Base-by-base conservation (phyloP, 2,329 filamentous ascomycete species). In the Chlorencoelia australis region DNA sequence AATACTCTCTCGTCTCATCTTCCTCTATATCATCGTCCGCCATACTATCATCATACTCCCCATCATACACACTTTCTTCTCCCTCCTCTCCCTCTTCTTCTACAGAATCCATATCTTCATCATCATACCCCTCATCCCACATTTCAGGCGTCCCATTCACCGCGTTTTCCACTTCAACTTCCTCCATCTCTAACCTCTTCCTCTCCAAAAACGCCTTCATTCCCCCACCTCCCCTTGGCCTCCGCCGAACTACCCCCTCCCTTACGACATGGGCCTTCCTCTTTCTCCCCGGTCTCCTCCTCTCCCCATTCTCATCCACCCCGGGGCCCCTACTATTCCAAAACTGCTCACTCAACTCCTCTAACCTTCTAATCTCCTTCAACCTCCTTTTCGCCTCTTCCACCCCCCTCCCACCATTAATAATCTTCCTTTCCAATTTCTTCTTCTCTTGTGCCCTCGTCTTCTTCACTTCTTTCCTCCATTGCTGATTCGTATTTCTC, bases 401-500 rank as follows among this genome's bases (percentile, higher is more conserved):
- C 1, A 5, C 25, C 10, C 25, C 35, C 18, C 41, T 42, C 30
- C 27, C 38, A 3, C 37, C 28, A 9, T 17, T 21, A 10, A 49
- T 32, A 3, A 47, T 39, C 16, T 43, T 35, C 14, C 41, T 34
- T 13, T 51, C 24, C 9, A 38, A 41, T 28, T 53, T 46, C 14
- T 43, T 31, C 7, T 40, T 30, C 24, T 48, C 43, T n/a, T 42
- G 35, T 11, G 39, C 22, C 24, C 42, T 27, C 7, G 49, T 35
- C 2, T 46, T 29, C 9, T 44, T 28, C 17, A 44, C 29, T 2
- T 34, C 16, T 18, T 24, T 26, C 19, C 37, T 44, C 51, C 53
- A 54, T 25, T 39, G 42, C 7, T 28, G 24, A 29, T 44, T 47
- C 5, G 41, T 46, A 28, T 44, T 30, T 10, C 62, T 52, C 25